These are phyloP conservation scores for Pseudonectria buxi DNA, from an alignment of 2,329 filamentous ascomycete genomes.

Conservation along the genomic window DNA sequence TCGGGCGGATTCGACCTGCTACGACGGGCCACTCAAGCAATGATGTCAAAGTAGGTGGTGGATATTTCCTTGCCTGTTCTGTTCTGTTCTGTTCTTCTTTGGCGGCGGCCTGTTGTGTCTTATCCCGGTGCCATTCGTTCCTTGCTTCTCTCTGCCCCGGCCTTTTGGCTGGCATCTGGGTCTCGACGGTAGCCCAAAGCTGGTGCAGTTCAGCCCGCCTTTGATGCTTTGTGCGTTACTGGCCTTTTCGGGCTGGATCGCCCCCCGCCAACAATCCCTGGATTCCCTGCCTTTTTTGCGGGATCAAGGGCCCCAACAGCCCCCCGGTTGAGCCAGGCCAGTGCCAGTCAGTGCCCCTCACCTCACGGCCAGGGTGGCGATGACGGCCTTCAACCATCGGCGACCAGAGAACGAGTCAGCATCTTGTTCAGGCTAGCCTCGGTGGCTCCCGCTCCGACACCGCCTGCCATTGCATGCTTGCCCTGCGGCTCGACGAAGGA, in stretches of 20 bases:
- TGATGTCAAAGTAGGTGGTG: conserved; percentile 55
- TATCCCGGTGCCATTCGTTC: conserved; percentile 1
- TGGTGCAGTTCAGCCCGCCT: background rate
- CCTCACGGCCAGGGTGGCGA: conserved; percentile 14
- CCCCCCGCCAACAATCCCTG: too few species aligned
- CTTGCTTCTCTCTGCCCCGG: background rate
- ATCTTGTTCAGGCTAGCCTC: conserved; percentile 18
- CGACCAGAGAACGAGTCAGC: conserved; percentile 15
- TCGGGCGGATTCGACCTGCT: conserved; percentile 49
- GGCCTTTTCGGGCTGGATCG: too few species aligned
- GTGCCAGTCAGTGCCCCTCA: conserved; percentile 1
- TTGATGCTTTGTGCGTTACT: too few species aligned
- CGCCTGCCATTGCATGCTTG: conserved; percentile 12
- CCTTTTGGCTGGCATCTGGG: too few species aligned
- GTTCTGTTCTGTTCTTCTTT: conserved; percentile 12
- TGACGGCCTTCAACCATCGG: conserved; percentile 13
- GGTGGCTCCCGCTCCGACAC: conserved; percentile 16
- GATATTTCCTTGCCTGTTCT: conserved; percentile 16
- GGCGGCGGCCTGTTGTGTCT: too few species aligned
- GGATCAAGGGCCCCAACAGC: too few species aligned
- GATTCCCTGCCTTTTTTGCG: too few species aligned
- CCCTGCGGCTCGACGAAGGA: too few species aligned
- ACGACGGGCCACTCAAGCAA: conserved; percentile 53
- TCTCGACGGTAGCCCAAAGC: conserved; percentile 13
- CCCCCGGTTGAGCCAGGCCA: too few species aligned